A percentile compares a stretch with the other conserved stretches of the same genome.
phyloP scores from a whole-genome alignment of 108 stramenopile genomes.

The Tribonema minus region DNA sequence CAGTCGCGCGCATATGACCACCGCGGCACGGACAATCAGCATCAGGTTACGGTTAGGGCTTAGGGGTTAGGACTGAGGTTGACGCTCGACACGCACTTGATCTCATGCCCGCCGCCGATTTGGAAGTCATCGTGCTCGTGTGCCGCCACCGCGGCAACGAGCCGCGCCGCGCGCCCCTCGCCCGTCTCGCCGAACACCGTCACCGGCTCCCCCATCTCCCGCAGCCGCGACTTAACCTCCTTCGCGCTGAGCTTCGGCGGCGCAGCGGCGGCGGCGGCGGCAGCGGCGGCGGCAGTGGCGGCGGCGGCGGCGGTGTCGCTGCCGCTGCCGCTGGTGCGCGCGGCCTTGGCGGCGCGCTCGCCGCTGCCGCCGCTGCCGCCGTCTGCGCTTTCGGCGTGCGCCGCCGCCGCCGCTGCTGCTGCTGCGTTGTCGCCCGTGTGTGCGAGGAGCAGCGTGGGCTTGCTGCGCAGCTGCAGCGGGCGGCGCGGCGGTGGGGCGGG shows the following conservation, averaged over 20 bases:
- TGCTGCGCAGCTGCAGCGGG: no score
- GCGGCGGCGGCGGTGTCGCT: neutral
- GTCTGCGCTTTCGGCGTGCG: constrained; percentile 1
- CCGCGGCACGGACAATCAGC: neutral
- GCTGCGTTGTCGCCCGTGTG: neutral
- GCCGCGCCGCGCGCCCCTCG: constrained; percentile 32
- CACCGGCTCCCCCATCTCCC: constrained; percentile 23
- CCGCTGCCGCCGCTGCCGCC: neutral
- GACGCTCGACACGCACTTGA: neutral
- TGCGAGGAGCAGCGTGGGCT: no score
- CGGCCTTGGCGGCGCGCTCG: neutral
- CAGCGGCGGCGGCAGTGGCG: no score
- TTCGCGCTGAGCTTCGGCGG: no score
- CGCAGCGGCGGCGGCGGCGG: neutral
- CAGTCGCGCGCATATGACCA: neutral
- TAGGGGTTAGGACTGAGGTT: neutral
- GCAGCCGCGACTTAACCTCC: constrained; percentile 39
- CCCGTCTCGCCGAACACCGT: constrained; percentile 54
- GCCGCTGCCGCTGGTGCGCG: neutral
- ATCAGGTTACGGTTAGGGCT: neutral
- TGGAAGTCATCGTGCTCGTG: constrained; percentile 36
- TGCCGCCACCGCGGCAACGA: constrained; percentile 23
- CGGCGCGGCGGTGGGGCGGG: no score
- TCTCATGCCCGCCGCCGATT: constrained; percentile 25
- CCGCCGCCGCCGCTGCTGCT: neutral